Evolutionary conservation across 1,284 basidiomycete genomes (phyloP).

Genomic region (Melampsora americana): DNA sequence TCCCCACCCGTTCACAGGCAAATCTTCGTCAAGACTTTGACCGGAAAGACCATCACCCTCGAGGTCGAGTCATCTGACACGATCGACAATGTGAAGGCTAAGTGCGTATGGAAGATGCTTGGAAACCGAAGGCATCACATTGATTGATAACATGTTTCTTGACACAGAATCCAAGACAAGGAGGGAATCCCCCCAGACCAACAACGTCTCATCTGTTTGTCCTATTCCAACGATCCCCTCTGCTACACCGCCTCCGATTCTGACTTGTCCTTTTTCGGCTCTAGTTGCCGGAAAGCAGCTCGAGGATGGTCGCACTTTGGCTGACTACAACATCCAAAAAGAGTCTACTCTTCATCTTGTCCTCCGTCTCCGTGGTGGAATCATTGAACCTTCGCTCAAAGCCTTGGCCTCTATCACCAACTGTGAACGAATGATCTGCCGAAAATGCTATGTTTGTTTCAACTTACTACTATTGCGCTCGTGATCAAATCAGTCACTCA

Average conservation of each 20-base stretch:
- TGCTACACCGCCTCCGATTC: not conserved
- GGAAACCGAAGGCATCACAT: not conserved
- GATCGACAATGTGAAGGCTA: constrained; percentile 33
- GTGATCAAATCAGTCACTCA: constrained; percentile 98
- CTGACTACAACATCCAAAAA: constrained; percentile 56
- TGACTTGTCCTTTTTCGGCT: not conserved
- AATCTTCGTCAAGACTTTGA: constrained; percentile 40
- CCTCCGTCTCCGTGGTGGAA: constrained; percentile 83
- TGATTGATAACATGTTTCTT: not conserved
- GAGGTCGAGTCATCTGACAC: too few relatives aligned
- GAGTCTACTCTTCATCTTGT: constrained; percentile 54
- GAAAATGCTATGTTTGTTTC: constrained; percentile 99
- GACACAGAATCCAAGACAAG: constrained; percentile 60
- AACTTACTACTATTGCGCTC: constrained; percentile 62
- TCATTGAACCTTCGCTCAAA: constrained; percentile 98
- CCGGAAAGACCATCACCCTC: too few relatives aligned
- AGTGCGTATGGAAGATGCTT: not conserved
- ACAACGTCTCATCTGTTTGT: constrained; percentile 79
- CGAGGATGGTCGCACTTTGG: constrained; percentile 57
- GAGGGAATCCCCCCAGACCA: constrained; percentile 79
- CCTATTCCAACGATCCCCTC: not conserved
- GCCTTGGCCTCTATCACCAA: constrained; percentile 83
- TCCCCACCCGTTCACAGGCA: constrained; percentile 2
- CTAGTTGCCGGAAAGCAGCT: constrained; percentile 57
- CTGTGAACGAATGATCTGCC: constrained; percentile 83